phyloP scores from a whole-genome alignment of 225 moss, liverwort and hornwort genomes.

The Straminergon stramineum region DNA sequence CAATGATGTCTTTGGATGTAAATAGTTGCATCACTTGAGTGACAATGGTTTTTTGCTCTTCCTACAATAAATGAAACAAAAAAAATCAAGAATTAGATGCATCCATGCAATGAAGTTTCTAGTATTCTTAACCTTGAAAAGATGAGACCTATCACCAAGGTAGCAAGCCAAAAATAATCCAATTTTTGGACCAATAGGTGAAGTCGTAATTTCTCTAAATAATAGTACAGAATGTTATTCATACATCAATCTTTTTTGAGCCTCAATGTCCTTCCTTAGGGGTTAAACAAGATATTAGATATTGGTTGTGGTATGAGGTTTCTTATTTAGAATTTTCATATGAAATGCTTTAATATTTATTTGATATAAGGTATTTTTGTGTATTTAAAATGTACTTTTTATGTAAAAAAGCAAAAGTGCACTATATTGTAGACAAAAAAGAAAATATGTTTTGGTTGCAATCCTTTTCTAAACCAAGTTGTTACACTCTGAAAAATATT shows the following conservation, averaged over 20 bases:
- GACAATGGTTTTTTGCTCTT: neutral
- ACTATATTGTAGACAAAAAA: too few relatives aligned
- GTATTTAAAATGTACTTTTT: neutral
- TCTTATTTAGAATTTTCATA: accelerated
- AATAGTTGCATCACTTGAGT: neutral
- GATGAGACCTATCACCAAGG: neutral
- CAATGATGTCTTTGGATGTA: neutral
- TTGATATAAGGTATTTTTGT: neutral
- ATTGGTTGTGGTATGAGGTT: too few relatives aligned
- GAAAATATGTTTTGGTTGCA: too few relatives aligned
- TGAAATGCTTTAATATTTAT: neutral
- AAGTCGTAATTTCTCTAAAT: neutral
- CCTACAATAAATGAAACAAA: neutral
- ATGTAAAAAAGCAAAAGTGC: neutral
- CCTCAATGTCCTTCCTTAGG: accelerated
- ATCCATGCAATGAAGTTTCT: neutral
- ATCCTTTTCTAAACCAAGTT: too few relatives aligned
- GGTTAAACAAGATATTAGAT: too few relatives aligned
- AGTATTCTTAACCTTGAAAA: neutral
- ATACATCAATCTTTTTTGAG: too few relatives aligned
- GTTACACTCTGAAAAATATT: too few relatives aligned
- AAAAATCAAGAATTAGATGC: neutral
- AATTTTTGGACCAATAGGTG: neutral
- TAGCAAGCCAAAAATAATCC: neutral
- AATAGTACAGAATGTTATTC: too few relatives aligned